phyloP scores from a whole-genome alignment of 2,329 filamentous ascomycete genomes.

The Ophiostoma australiae region DNA sequence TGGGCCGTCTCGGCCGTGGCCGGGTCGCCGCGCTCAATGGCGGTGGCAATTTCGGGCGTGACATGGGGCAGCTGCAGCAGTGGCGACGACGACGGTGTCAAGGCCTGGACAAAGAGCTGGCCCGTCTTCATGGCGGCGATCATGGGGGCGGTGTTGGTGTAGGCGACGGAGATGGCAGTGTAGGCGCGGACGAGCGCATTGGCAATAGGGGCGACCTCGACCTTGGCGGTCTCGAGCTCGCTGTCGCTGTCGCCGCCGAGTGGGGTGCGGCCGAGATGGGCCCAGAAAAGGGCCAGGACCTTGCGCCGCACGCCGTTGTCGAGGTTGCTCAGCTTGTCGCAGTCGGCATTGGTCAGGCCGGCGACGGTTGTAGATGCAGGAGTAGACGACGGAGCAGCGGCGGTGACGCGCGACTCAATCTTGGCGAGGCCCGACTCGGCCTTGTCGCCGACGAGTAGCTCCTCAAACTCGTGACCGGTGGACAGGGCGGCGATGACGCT shows the following conservation, averaged over 20 bases:
- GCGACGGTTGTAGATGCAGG: not conserved
- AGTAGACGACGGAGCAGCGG: conserved; percentile 35
- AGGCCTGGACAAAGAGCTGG: conserved; percentile 84
- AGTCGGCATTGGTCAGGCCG: conserved; percentile 68
- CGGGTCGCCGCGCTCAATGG: conserved; percentile 70
- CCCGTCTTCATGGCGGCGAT: conserved; percentile 74
- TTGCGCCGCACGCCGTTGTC: conserved; percentile 79
- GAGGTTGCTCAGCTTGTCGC: conserved; percentile 68
- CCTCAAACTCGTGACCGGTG: conserved; percentile 77
- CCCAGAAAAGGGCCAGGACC: conserved; percentile 85
- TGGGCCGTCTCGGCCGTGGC: conserved; percentile 46
- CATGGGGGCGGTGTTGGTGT: conserved; percentile 75
- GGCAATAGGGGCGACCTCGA: conserved; percentile 81
- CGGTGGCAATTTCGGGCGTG: conserved; percentile 59
- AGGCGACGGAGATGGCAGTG: conserved; percentile 79
- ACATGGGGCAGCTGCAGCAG: conserved; percentile 89
- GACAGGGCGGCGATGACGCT: conserved; percentile 78
- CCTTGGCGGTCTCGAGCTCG: conserved; percentile 77
- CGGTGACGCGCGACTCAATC: conserved; percentile 74
- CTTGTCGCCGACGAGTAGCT: conserved; percentile 69
- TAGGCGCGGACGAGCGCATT: conserved; percentile 82
- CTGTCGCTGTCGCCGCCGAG: conserved; percentile 66
- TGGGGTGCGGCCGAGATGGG: conserved; percentile 84
- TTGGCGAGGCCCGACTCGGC: conserved; percentile 76
- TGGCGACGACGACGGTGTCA: conserved; percentile 76